These are phyloP conservation scores for Hyaloscypha variabilis DNA, from an alignment of 495 filamentous ascomycete genomes.

Conservation along the genomic window DNA sequence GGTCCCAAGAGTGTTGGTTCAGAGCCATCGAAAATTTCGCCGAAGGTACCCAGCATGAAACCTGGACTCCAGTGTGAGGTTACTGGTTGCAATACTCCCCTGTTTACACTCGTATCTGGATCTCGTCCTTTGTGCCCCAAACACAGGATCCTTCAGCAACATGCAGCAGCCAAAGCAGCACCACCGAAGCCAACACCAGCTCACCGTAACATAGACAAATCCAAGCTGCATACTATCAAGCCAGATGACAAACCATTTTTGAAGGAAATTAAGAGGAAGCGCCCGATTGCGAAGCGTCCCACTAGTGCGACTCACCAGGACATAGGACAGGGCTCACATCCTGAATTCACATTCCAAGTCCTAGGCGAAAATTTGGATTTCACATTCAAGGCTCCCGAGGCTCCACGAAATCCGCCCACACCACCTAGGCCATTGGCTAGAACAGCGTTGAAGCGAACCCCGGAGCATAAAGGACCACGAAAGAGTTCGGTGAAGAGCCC, in stretches of 20 bases:
- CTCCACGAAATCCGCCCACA: neutral
- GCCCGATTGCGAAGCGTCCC: slow-evolving; percentile 1
- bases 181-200: neutral
- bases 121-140: neutral
- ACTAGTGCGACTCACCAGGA: neutral
- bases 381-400: neutral
- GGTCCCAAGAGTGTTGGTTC: neutral
- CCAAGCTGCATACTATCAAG: slow-evolving; percentile 15
- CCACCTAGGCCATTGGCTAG: neutral
- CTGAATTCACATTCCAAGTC: neutral
- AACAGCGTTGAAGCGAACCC: neutral
- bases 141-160: neutral
- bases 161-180: neutral
- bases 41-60: neutral
- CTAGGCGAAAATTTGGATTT: neutral
- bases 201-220: slow-evolving; percentile 1
- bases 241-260: slow-evolving; percentile 12
- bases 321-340: neutral
- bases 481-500: neutral
- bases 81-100: neutral
- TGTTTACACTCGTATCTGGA: neutral
- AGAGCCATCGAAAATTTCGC: neutral
- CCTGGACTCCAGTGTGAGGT: neutral
- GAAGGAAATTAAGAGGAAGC: slow-evolving; percentile 14
- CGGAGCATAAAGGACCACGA: neutral